These are phyloP conservation scores for Beauveria bassiana DNA, from an alignment of 2,329 filamentous ascomycete species.

Conservation along the genomic window DNA sequence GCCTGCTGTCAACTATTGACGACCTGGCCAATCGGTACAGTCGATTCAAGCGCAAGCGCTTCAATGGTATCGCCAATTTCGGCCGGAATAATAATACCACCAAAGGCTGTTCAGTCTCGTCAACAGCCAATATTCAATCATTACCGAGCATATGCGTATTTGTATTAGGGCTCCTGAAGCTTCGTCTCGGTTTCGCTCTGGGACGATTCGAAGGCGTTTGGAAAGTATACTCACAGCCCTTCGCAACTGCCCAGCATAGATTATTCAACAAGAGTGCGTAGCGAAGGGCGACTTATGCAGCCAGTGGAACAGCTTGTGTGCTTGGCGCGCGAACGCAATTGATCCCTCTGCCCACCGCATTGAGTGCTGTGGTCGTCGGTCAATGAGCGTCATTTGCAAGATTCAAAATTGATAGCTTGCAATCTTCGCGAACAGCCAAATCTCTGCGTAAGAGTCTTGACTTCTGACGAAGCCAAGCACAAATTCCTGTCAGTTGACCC, in stretches of 20 bases:
- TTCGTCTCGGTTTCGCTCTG: constrained; percentile 62
- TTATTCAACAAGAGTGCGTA: constrained; percentile 76
- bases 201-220: constrained; percentile 58
- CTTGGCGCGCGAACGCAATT: constrained; percentile 69
- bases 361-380: constrained; percentile 82
- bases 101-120: constrained; percentile 77
- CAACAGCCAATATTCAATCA: constrained; percentile 81
- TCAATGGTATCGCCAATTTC: constrained; percentile 73
- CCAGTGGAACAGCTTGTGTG: constrained; percentile 79
- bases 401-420: constrained; percentile 68
- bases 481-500: constrained; percentile 87
- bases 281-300: constrained; percentile 74
- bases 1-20: constrained; percentile 69
- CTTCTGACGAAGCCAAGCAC: constrained; percentile 74
- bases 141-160: constrained; percentile 66
- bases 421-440: constrained; percentile 85
- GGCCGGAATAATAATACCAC: constrained; percentile 62
- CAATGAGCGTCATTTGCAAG: constrained; percentile 64
- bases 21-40: constrained; percentile 93
- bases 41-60: constrained; percentile 73
- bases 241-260: constrained; percentile 71
- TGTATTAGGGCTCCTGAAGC: constrained; percentile 64
- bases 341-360: constrained; percentile 73
- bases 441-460: constrained; percentile 70
- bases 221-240: constrained; percentile 79